phyloP scores from a whole-genome alignment of 495 filamentous ascomycete species.

The Penicillium malachiteum region DNA sequence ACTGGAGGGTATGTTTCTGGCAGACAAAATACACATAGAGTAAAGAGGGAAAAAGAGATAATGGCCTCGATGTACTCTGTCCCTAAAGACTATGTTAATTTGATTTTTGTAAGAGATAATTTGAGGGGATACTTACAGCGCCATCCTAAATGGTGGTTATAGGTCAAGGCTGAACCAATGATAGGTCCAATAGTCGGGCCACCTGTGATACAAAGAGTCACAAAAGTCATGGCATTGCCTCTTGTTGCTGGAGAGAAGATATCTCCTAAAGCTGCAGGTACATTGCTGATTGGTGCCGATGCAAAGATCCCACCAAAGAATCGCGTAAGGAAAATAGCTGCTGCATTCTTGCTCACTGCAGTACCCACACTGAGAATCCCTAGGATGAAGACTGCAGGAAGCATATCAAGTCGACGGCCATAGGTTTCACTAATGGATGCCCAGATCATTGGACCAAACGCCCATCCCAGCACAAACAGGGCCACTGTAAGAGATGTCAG shows the following conservation, averaged over 20 bases:
- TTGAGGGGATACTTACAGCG: constrained; percentile 24
- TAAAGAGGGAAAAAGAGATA: constrained; percentile 24
- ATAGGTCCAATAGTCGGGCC: constrained; percentile 48
- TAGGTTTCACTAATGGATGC: constrained; percentile 44
- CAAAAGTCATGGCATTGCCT: constrained; percentile 42
- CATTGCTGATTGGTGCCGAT: constrained; percentile 45
- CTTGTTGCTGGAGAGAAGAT: constrained; percentile 37
- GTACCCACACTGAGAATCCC: constrained; percentile 46
- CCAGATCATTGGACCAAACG: constrained; percentile 33
- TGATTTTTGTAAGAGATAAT: neutral
- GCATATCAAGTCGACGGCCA: constrained; percentile 39
- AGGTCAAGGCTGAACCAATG: constrained; percentile 43
- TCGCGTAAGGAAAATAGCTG: constrained; percentile 40
- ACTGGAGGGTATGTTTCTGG: constrained; percentile 35
- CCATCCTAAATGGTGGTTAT: constrained; percentile 39
- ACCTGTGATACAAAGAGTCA: constrained; percentile 40
- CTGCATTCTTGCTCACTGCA: constrained; percentile 32
- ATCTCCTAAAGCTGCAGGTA: constrained; percentile 49
- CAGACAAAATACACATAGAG: constrained; percentile 28
- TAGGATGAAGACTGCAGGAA: constrained; percentile 46
- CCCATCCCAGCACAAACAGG: constrained; percentile 1
- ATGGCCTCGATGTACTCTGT: constrained; percentile 39
- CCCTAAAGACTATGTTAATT: constrained; percentile 9
- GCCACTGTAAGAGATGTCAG: constrained; percentile 10
- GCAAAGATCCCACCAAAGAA: constrained; percentile 52